Conservation (phyloP, 2,329 filamentous ascomycete species). For the Boeremia lycopersici region DNA sequence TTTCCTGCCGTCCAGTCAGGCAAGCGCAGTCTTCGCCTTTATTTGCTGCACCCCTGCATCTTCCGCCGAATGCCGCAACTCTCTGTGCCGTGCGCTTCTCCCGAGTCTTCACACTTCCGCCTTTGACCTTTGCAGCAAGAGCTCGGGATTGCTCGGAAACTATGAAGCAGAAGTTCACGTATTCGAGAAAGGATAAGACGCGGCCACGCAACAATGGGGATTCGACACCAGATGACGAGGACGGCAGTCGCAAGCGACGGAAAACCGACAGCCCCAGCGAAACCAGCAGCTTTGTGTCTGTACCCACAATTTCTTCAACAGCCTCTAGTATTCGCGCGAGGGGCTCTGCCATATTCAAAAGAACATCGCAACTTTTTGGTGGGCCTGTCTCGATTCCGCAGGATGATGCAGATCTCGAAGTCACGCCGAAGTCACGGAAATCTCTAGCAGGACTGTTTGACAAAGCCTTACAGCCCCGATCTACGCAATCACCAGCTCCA, state of each 20-base stretch:
- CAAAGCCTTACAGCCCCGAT: constrained; percentile 17
- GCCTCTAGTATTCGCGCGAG: constrained; percentile 9
- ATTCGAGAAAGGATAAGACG: constrained; percentile 26
- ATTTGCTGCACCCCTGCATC: constrained; percentile 14
- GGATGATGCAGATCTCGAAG: constrained; percentile 17
- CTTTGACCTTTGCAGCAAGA: constrained; percentile 14
- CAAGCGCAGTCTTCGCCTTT: constrained; percentile 8
- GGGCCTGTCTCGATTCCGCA: constrained; percentile 27
- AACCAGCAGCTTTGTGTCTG: constrained; percentile 5
- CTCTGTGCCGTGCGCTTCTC: background rate
- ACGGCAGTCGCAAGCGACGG: constrained; percentile 22
- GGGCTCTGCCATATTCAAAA: constrained; percentile 15
- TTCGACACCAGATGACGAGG: constrained; percentile 12
- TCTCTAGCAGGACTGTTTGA: constrained; percentile 20
- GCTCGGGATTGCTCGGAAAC: constrained; percentile 10
- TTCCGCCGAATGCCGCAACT: constrained; percentile 19
- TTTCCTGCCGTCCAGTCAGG: background rate
- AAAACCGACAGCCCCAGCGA: constrained; percentile 20
- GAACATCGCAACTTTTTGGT: constrained; percentile 16
- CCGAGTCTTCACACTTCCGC: constrained; percentile 11
- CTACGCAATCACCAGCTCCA: constrained; percentile 6
- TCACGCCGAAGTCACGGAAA: constrained; percentile 8
- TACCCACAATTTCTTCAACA: constrained; percentile 14
- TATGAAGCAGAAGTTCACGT: constrained; percentile 26
- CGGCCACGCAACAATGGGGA: constrained; percentile 13